Evolutionary conservation across 2,329 filamentous ascomycete genomes (phyloP), one percentile per base, ranked within the genome.

Genomic region (Thermothelomyces thermophilus): DNA sequence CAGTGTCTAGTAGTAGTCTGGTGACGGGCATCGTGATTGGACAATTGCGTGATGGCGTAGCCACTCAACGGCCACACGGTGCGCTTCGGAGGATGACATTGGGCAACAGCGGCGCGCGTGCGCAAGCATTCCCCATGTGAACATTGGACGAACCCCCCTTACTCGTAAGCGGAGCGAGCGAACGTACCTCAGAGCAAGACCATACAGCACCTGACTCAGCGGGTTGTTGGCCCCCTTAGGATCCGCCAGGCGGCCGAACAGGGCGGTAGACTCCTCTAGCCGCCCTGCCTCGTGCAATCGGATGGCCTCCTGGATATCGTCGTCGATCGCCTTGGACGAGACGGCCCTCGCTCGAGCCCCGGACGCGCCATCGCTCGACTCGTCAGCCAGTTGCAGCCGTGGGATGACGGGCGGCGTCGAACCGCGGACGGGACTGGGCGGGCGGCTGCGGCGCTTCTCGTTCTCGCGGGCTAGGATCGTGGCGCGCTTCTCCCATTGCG

Each of bases 261-360:
- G 80, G 46, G 74, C 73, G n/a, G 93, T 96, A 46, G 90, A 93
- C 62, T 75, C 71, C 61, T 82, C 80, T 50, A 95, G 76, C 53
- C 93, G 78, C 50, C 91, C 91, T 41, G 74, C 76, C 69, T 98
- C 93, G 66, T 98, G 93, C 56, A 97, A 74, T 54, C 86, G 79
- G 64, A 98, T 98, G n/a, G 93, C 93, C 69, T 94, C 84, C 68
- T 96, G 91, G 51, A 98, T 95, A 67, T 87, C 83, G 51, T 78
- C 75, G 64, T 84, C 80, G 47, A 77, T 76, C 51, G 69, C 68
- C 63, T 77, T 73, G 41, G 72, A 73, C 46, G 73, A 76, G 31
- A 79, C 71, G 9, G 63, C 63, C 31, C 60, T 63, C 16, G 51
- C 55, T 20, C 52, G 30, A 19, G 57, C 44, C 9, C n/a, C 43